Evolutionary conservation across 805 yeast genomes (phyloP).

Genomic region (Ogataea paradorogensis): DNA sequence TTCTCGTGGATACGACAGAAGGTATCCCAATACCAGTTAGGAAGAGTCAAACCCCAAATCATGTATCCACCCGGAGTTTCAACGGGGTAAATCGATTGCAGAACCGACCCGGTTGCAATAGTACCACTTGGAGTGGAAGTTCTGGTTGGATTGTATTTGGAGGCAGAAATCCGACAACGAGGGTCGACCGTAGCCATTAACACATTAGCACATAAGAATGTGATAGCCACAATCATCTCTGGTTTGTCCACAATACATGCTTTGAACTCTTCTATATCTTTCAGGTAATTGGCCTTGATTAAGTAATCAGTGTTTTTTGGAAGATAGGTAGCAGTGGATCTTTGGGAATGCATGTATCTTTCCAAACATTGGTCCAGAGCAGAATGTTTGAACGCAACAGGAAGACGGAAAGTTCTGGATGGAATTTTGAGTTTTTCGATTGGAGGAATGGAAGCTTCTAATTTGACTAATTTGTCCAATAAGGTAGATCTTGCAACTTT

Average conservation of each 20-base stretch:
- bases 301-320: conserved; percentile 96
- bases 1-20: conserved; percentile 43
- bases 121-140: conserved; percentile 95
- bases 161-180: conserved; percentile 84
- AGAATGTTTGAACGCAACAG: conserved; percentile 94
- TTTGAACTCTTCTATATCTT: conserved; percentile 70
- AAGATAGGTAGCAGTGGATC: conserved; percentile 93
- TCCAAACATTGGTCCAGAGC: conserved; percentile 83
- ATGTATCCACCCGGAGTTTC: conserved; percentile 99
- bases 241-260: conserved; percentile 85
- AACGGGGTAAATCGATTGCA: conserved; percentile 97
- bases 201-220: conserved; percentile 96
- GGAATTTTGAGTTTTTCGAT: conserved; percentile 81
- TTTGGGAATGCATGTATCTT: conserved; percentile 89
- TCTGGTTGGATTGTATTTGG: conserved; percentile 95
- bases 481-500: conserved; percentile 58
- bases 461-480: conserved; percentile 60
- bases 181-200: conserved; percentile 98
- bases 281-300: conserved; percentile 79
- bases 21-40: conserved; percentile 94
- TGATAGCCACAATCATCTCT: conserved; percentile 92
- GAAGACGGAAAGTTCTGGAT: conserved; percentile 78
- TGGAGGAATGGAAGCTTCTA: conserved; percentile 70
- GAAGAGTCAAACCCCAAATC: conserved; percentile 92
- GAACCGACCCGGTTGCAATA: conserved; percentile 97